These are phyloP conservation scores for Stemphylium vesicarium DNA, from an alignment of 2,329 filamentous ascomycete species.

Conservation along the genomic window DNA sequence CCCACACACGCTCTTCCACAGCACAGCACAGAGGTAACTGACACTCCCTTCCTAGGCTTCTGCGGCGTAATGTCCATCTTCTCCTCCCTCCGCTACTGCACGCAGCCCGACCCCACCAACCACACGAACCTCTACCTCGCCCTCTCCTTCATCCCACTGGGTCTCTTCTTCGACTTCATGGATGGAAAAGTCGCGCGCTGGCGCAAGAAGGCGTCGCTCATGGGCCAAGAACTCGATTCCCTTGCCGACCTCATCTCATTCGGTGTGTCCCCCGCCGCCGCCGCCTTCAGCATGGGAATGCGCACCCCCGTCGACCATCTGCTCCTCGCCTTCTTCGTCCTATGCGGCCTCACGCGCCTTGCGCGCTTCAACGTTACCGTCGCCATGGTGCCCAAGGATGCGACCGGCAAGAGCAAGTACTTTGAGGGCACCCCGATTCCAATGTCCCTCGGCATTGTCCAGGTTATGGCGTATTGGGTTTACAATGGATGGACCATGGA, in stretches of 20 bases:
- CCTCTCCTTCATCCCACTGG: constrained; percentile 83
- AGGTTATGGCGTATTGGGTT: constrained; percentile 89
- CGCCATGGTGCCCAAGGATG: constrained; percentile 86
- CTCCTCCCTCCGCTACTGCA: constrained; percentile 90
- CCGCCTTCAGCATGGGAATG: constrained; percentile 87
- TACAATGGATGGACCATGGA: constrained; percentile 79
- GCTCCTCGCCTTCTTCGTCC: constrained; percentile 84
- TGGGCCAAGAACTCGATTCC: constrained; percentile 97
- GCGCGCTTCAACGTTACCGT: constrained; percentile 98
- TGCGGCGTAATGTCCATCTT: constrained; percentile 96
- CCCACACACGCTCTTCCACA: not conserved
- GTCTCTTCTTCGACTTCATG: constrained; percentile 95
- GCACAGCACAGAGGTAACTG: not conserved
- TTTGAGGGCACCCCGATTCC: constrained; percentile 98
- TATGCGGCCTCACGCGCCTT: constrained; percentile 90
- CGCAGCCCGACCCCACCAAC: constrained; percentile 68
- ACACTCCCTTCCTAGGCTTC: constrained; percentile 62
- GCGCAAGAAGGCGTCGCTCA: constrained; percentile 95
- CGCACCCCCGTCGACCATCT: constrained; percentile 85
- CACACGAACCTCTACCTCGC: constrained; percentile 79
- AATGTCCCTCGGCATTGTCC: constrained; percentile 80
- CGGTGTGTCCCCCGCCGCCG: constrained; percentile 84
- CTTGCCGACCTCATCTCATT: constrained; percentile 96
- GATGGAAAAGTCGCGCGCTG: constrained; percentile 96
- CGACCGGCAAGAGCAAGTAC: constrained; percentile 87